These are phyloP conservation scores for Saccharum hybrid DNA, from an alignment of 202 grass and related monocot species.

Conservation along the genomic window DNA sequence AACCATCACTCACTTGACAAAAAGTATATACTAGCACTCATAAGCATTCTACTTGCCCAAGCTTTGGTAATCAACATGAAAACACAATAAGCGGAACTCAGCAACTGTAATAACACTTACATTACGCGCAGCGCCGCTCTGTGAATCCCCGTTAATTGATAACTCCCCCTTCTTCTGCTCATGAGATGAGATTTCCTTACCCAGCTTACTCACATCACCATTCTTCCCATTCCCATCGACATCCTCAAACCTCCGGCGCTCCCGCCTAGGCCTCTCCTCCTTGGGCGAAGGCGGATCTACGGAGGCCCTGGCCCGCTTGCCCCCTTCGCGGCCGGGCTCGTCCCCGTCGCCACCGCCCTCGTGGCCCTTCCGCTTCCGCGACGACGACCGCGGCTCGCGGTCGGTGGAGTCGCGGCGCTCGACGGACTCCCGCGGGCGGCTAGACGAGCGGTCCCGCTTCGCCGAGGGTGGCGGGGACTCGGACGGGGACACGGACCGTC, in stretches of 20 bases:
- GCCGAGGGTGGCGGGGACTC: conserved; percentile 42
- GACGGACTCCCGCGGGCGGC: conserved; percentile 43
- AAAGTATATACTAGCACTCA: background rate
- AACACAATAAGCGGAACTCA: background rate
- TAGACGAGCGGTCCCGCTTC: conserved; percentile 61
- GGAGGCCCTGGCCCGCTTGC: conserved; percentile 54
- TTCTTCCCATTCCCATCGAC: conserved; percentile 32
- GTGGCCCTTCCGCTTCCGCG: conserved; percentile 77
- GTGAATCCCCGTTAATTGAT: conserved; percentile 33
- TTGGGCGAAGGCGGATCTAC: conserved; percentile 39
- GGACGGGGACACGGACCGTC: conserved; percentile 28
- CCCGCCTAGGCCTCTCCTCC: conserved; percentile 56
- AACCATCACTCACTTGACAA: background rate
- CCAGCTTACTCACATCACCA: conserved; percentile 50
- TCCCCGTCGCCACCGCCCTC: conserved; percentile 40
- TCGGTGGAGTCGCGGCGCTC: conserved; percentile 61
- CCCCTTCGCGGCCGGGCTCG: conserved; percentile 38
- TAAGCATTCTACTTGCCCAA: background rate
- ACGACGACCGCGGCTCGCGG: conserved; percentile 43
- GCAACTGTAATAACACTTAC: conserved; percentile 37
- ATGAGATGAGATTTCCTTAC: conserved; percentile 33
- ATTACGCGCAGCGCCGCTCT: conserved; percentile 11
- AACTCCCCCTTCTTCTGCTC: conserved; percentile 29
- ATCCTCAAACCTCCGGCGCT: conserved; percentile 67
- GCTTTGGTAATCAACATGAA: conserved; percentile 12